These are phyloP conservation scores for Oidiodendron maius DNA, from an alignment of 495 filamentous ascomycete genomes.

Conservation along the genomic window DNA sequence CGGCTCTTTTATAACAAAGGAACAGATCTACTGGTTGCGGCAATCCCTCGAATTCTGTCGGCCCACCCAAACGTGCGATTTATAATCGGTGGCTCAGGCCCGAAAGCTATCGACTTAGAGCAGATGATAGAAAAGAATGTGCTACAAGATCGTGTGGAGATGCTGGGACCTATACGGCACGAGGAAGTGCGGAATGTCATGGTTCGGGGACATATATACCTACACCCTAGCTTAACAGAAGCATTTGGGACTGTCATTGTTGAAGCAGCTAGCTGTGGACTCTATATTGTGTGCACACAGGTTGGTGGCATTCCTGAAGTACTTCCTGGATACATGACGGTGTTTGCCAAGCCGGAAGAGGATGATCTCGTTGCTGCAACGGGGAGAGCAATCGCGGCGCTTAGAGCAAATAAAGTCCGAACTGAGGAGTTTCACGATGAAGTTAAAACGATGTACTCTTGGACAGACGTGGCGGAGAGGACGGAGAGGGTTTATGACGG, in stretches of 20 bases:
- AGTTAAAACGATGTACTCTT: constrained; percentile 96
- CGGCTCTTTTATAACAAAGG: constrained; percentile 99
- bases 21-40: constrained; percentile 88
- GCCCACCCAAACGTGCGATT: constrained; percentile 90
- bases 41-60: constrained; percentile 85
- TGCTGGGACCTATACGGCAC: constrained; percentile 86
- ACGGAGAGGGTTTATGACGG: constrained; percentile 94
- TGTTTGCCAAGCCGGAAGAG: constrained; percentile 88
- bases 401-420: constrained; percentile 77
- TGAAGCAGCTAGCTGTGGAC: constrained; percentile 88
- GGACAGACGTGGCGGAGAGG: constrained; percentile 88
- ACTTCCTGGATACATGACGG: constrained; percentile 87
- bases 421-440: constrained; percentile 94
- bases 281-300: constrained; percentile 94
- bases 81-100: constrained; percentile 91
- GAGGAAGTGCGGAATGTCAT: constrained; percentile 98
- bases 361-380: constrained; percentile 84
- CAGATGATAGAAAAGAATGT: constrained; percentile 96
- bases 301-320: constrained; percentile 97
- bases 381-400: constrained; percentile 68
- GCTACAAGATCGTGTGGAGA: constrained; percentile 87
- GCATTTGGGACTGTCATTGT: constrained; percentile 97
- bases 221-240: constrained; percentile 91
- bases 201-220: constrained; percentile 93
- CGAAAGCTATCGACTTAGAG: constrained; percentile 94